Evolutionary conservation across 345 rosid genomes (phyloP), one percentile per base, ranked within the genome.

Genomic region (Conringia planisiliqua): DNA sequence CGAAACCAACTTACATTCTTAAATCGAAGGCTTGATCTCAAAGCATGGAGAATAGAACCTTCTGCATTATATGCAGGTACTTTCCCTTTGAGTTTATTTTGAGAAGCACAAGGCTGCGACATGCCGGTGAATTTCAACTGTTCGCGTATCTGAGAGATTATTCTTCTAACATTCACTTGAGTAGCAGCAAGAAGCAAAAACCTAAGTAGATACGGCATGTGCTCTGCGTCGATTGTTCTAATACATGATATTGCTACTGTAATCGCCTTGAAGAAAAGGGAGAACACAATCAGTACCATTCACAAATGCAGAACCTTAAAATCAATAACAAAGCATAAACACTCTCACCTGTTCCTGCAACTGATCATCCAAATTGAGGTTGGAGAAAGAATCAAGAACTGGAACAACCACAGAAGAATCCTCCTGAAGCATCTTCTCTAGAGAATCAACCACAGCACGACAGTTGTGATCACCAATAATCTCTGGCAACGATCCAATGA

Each of bases 401-500:
- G 93, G 84, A 43, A 91, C 87, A 48, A 85, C 83, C 43, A 91
- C 75, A 40, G 84, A 74, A 9, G 90, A 87, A 82, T 91, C 97
- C 70, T 91, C 97, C 54, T 73, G 87, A 40, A 91, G 91, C 91
- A 91, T 82, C 62, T 86, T 82, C 68, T 88, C 91, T 1, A 91
- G 84, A 63, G 89, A 88, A 76, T 86, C 87, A 48, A 90, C 80
- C 62, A 90, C 86, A 59, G 67, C 59, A 33, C 63, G 82, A 64
- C 78, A 80, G 70, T 81, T 85, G 18, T 81, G 88, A 78, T 87
- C 94, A 11, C 89, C 92, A 6, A 90, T 83, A 54, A 90, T 88
- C 85, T 91, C 96, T 11, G 97, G 96, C 79, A 91, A 83, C 1
- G 97, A 91, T 51, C 97, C 97, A 50, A 89, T 85, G 10, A 91